phyloP scores from a whole-genome alignment of 768 basidiomycete genomes.

The Leccinum fibrillosum region DNA sequence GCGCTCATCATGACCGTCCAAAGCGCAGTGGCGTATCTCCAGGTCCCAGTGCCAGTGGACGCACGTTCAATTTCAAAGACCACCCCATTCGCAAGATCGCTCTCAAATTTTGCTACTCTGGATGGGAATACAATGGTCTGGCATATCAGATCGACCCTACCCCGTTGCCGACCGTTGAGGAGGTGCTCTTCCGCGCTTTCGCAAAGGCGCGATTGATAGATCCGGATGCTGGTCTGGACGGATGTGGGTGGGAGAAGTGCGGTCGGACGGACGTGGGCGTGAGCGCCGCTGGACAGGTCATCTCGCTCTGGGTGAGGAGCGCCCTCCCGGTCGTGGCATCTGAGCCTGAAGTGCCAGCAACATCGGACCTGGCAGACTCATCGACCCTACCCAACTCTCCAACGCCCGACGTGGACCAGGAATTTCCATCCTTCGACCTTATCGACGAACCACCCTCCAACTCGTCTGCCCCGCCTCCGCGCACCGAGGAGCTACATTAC shows the following conservation, averaged over 20 bases:
- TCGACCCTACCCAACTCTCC: neutral
- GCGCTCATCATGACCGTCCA: slow-evolving; percentile 9
- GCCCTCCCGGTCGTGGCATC: slow-evolving; percentile 36
- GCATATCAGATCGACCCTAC: slow-evolving; percentile 73
- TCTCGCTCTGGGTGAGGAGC: slow-evolving; percentile 89
- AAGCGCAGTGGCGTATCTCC: slow-evolving; percentile 16
- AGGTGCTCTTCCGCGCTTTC: slow-evolving; percentile 76
- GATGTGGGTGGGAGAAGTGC: slow-evolving; percentile 88
- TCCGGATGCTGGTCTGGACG: slow-evolving; percentile 67
- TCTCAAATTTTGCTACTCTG: slow-evolving; percentile 88
- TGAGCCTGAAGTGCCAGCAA: neutral
- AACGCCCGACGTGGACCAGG: slow-evolving; percentile 11
- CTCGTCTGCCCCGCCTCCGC: slow-evolving; percentile 23
- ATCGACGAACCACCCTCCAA: slow-evolving; percentile 38
- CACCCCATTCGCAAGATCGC: slow-evolving; percentile 88
- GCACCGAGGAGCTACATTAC: slow-evolving; percentile 65
- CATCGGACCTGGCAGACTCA: neutral
- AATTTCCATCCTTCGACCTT: slow-evolving; percentile 31
- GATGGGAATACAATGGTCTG: slow-evolving; percentile 89
- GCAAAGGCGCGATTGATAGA: slow-evolving; percentile 78
- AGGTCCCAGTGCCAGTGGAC: slow-evolving; percentile 19
- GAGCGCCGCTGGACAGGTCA: slow-evolving; percentile 89
- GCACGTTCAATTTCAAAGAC: slow-evolving; percentile 59
- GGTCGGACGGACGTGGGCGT: slow-evolving; percentile 96
- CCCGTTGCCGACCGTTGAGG: slow-evolving; percentile 88